These are phyloP conservation scores for slime mould (Dictyostelium discoideum) DNA, from an alignment of 78 protist species.

Conservation along the genomic window dicty_2.7 NC_007091.3:893501-894000, in stretches of 20 bases:
- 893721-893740: conserved; percentile 41
- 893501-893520: not conserved
- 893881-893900: not conserved
- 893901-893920: conserved; percentile 9
- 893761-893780: conserved; percentile 12
- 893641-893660: conserved; percentile 22
- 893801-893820: conserved; percentile 20
- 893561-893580: too few species aligned
- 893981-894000: not conserved
- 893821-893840: not conserved
- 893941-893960: not conserved
- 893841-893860: conserved; percentile 11
- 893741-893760: conserved; percentile 28
- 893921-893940: not conserved
- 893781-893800: conserved; percentile 19
- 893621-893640: not conserved
- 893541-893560: not conserved
- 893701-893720: conserved; percentile 11
- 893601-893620: too few species aligned
- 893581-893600: too few species aligned
- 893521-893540: not conserved
- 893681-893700: conserved; percentile 12
- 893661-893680: conserved; percentile 8
- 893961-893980: not conserved
- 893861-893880: not conserved